Percentiles rank a stretch among this genome's conserved stretches.
Conservation (phyloP, 1,139 yeast species). For the Taiozyma onychis region DNA sequence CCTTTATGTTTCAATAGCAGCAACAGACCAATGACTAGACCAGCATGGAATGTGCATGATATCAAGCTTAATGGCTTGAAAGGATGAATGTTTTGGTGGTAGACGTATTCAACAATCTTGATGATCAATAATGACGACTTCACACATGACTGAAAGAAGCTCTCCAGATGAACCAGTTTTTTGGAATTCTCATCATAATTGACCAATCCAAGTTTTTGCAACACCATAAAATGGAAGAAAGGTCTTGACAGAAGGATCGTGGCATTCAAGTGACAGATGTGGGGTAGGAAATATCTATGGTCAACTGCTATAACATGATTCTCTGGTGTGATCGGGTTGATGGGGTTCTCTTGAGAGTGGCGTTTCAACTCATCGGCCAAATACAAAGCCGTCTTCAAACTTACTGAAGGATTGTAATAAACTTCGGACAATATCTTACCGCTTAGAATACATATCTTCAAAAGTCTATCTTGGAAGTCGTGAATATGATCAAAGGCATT, state of each 20-base stretch:
- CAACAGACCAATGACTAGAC: constrained; percentile 24
- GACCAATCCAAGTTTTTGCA: constrained; percentile 20
- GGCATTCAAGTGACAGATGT: constrained; percentile 37
- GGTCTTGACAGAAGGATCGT: constrained; percentile 41
- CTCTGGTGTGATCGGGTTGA: constrained; percentile 14
- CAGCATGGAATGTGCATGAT: constrained; percentile 26
- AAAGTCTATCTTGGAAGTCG: constrained; percentile 21
- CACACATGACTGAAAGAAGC: constrained; percentile 33
- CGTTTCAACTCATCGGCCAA: constrained; percentile 36
- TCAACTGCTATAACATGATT: constrained; percentile 16
- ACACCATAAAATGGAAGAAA: constrained; percentile 34
- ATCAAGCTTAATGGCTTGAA: constrained; percentile 27
- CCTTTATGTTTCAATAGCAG: constrained; percentile 17
- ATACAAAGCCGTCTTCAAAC: constrained; percentile 31
- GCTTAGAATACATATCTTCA: constrained; percentile 23
- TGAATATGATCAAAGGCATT: constrained; percentile 19
- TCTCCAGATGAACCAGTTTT: constrained; percentile 16
- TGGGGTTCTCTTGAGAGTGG: constrained; percentile 25
- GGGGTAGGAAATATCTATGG: constrained; percentile 21
- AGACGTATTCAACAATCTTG: constrained; percentile 28
- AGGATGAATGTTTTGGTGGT: constrained; percentile 27
- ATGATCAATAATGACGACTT: constrained; percentile 35
- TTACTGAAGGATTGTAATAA: constrained; percentile 34
- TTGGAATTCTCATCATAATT: constrained; percentile 13
- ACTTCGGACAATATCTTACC: constrained; percentile 32